These are phyloP conservation scores for Citrus inodora DNA, from an alignment of 345 rosid genomes.

Conservation along the genomic window DNA sequence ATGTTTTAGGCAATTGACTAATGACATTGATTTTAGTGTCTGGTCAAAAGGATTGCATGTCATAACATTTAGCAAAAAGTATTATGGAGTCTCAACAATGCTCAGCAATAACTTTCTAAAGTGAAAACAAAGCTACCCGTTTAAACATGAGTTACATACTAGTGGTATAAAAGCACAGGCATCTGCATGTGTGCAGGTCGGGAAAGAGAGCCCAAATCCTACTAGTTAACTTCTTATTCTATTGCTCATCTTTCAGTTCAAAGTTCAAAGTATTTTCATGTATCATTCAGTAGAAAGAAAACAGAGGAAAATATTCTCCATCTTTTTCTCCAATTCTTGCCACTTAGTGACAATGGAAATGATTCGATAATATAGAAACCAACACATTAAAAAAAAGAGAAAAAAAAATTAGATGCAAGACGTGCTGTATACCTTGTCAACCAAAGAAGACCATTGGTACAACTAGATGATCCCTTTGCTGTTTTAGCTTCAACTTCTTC, in stretches of 20 bases:
- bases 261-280: background rate
- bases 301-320: background rate
- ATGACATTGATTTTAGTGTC: background rate
- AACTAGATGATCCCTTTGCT: constrained; percentile 82
- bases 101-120: background rate
- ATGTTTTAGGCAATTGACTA: background rate
- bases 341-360: background rate
- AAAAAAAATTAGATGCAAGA: background rate
- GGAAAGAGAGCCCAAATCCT: background rate
- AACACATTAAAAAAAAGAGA: background rate
- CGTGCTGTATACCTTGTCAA: constrained; percentile 58
- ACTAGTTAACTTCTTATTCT: background rate
- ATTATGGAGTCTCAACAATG: background rate
- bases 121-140: background rate
- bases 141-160: background rate
- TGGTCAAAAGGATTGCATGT: background rate
- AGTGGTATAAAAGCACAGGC: background rate
- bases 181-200: background rate
- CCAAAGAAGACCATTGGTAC: constrained; percentile 98
- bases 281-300: background rate
- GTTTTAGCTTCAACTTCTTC: constrained; percentile 77
- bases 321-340: background rate
- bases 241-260: background rate
- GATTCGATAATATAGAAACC: background rate
- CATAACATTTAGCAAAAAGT: background rate